Conservation (phyloP, 805 yeast genomes). For the Maudiozyma bulderi region DNA sequence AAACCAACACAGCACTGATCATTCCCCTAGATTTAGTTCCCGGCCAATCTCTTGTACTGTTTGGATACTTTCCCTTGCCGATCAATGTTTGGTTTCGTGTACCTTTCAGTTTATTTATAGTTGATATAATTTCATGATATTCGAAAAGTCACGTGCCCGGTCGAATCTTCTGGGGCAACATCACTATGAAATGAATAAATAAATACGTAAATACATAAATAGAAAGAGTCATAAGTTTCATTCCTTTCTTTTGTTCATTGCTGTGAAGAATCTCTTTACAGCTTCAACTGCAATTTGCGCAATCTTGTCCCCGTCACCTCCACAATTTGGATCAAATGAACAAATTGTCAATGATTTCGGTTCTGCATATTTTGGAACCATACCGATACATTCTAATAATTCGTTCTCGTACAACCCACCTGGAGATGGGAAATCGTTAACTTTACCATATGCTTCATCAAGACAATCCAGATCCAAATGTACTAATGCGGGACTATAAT, state of each 20-base stretch:
- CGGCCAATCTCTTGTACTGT: background rate
- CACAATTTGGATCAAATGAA: slow-evolving; percentile 1
- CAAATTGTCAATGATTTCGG: background rate
- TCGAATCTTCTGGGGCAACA: too few species aligned
- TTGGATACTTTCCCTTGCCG: background rate
- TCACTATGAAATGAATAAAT: too few species aligned
- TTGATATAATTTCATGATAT: too few species aligned
- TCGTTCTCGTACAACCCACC: background rate
- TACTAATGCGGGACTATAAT: background rate
- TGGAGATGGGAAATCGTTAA: background rate
- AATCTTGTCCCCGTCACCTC: slow-evolving; percentile 1
- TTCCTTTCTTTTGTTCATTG: background rate
- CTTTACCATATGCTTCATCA: background rate
- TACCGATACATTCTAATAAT: background rate
- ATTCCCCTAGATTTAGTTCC: slow-evolving; percentile 29
- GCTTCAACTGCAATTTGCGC: background rate
- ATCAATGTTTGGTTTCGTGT: background rate
- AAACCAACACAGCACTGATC: slow-evolving; percentile 78
- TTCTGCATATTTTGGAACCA: background rate
- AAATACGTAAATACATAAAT: too few species aligned
- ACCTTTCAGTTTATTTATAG: background rate
- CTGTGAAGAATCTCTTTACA: background rate
- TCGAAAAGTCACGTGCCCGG: too few species aligned
- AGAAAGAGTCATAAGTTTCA: too few species aligned
- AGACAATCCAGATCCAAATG: slow-evolving; percentile 1